phyloP scores from a whole-genome alignment of 345 rosid genomes.

The Gossypium bickii region DNA sequence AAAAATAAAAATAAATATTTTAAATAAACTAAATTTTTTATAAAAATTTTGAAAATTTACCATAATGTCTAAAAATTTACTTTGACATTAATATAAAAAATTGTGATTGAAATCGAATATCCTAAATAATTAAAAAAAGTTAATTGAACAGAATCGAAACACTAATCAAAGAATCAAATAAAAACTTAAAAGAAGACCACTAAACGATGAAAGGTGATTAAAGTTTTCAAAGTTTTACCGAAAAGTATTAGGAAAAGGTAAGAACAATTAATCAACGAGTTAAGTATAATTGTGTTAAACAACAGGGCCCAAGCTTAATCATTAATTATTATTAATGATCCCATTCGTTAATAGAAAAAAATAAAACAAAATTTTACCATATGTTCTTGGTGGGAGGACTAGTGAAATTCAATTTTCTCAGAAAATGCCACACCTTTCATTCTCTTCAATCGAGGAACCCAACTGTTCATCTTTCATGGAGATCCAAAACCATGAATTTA shows the following conservation, averaged over 20 bases:
- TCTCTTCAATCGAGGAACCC: slow-evolving; percentile 45
- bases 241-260: not conserved
- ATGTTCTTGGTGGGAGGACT: slow-evolving; percentile 5
- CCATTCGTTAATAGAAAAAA: not conserved
- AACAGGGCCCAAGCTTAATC: slow-evolving; percentile 26
- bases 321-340: slow-evolving; percentile 11
- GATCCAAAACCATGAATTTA: slow-evolving; percentile 26
- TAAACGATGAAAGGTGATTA: not conserved
- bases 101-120: too few relatives aligned
- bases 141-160: too few relatives aligned
- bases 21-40: too few relatives aligned
- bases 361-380: not conserved
- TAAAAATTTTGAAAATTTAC: too few relatives aligned
- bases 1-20: too few relatives aligned
- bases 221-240: not conserved
- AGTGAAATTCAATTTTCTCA: slow-evolving; percentile 35
- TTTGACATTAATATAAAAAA: too few relatives aligned
- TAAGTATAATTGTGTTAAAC: slow-evolving; percentile 6
- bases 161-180: not conserved
- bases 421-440: slow-evolving; percentile 40
- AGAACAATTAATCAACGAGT: not conserved
- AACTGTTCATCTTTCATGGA: slow-evolving; percentile 32
- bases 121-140: too few relatives aligned
- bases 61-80: too few relatives aligned
- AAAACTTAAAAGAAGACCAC: not conserved